Base-by-base conservation (phyloP, 129 eudicot species). In the Gnaphalium uliginosum region DNA sequence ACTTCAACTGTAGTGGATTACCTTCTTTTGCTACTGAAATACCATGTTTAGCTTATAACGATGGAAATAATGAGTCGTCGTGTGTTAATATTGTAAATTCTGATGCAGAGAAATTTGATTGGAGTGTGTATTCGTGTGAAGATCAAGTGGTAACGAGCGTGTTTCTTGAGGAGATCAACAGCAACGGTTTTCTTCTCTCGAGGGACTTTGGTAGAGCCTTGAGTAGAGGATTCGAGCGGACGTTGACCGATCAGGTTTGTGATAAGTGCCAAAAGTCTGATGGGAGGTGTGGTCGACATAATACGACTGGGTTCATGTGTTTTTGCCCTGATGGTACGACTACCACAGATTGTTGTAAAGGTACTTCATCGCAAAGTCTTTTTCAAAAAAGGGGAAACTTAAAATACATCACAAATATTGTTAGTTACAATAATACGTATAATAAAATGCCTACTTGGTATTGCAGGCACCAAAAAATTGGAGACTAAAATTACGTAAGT, bases 61-160 rank as follows among this genome's bases (percentile, higher is more conserved):
- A 32, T 32, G n/a, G 3, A 0, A 13, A 35, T 0, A 46, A 46
- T 14, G 14, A 4, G 53, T 84, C 10, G 24, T 53, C 83, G 19
- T 84, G 32, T 14, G 50, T 84, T 8, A 11, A 46, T 37, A 1
- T 32, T 27, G 4, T 21, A 6, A 29, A 0, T 13, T 0, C 22
- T 0, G 68, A 58, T 9, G 19, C 18, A 0, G 24, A 19, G 8
- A 23, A 6, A 11, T 11, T 15, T 5, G 9, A 30, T 60, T 76
- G 87, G 85, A 14, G 1, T 9, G 6, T 0, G 0, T n/a, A 23
- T 39, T 63, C 39, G 4, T 78, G 87, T 24, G 53, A 37, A 0
- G 46, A 67, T 0, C 27, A 76, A 23, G 85, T 84, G 69, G 68
- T 72, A 11, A 71, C 81, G 21, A 33, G 82, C 29, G 84, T 84